Evolutionary conservation across 73 alveolate species (phyloP), one percentile per base, ranked within the genome.

Genomic region (Blepharisma stoltei): DNA sequence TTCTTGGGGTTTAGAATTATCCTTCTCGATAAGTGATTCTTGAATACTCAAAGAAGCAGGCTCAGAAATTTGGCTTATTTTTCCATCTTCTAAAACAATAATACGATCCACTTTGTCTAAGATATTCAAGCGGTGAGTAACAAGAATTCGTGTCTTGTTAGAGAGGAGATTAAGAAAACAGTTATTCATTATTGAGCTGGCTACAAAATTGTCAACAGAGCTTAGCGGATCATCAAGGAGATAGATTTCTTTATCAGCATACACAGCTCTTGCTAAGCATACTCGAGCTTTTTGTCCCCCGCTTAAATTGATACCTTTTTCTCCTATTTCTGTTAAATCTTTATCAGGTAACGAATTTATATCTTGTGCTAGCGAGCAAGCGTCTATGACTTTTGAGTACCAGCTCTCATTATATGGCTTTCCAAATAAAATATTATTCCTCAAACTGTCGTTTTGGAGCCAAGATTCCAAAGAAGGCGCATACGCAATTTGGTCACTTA

Each of bases 211-310:
- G 50, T 87, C 94, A 9, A 77, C 89, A 14, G 90, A 73, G 54
- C 89, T 76, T 27, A 87, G 67, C 9, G 94, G 94, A 84, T 87
- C 94, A 87, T 87, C 94, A 14, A 87, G 76, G 45, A 87, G 67
- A 52, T 83, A 83, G 6, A 87, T 83, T 67, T 87, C 89, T 14
- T 85, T 76, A 18, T 84, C 83, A 49, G 78, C 49, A 84, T 83
- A 87, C 25, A 84, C 91, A 54, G 90, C 81, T 83, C 94, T 78
- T 6, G 94, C 94, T 83, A 87, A 77, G 54, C 83, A 78, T 65
- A 87, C 85, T 77, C 94, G 49, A 46, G 90, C 87, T 53, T 87
- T 87, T 78, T 87, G 89, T 70, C 96, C 96, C 52, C 96, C 96
- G 25, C 92, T 80, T 54, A 90, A 52, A 54, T 88, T 86, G 5